Evolutionary conservation across 148 eudicot genomes (phyloP), one percentile per base, ranked within the genome.

Genomic region (Cornus kousa): DNA sequence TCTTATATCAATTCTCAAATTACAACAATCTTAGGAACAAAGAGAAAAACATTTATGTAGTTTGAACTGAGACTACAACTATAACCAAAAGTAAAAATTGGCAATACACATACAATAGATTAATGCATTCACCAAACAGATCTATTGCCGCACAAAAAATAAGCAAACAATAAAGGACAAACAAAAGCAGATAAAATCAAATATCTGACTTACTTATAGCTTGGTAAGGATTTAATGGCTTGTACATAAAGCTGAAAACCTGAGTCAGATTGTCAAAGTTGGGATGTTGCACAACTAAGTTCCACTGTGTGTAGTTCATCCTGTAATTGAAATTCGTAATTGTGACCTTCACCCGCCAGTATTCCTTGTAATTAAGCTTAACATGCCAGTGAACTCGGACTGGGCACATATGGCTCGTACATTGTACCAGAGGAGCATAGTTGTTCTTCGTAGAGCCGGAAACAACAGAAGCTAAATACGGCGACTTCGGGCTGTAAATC

Each of bases 281-380:
- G 70, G 92, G 90, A 71, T 89, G 92, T 73, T 89, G 92, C 57
- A 82, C 86, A 31, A 89, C 90, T 70, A 89, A 40, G 76, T 87
- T 89, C 92, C 92, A 89, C 80, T 77, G 81, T 10, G 90, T 71
- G 24, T 89, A 89, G 80, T 89, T 89, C 92, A 89, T 89, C 82
- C 81, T 67, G 86, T 85, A 87, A 68, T 89, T 87, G 74, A 89
- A 89, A 79, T 89, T 89, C 22, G 90, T 89, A 24, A 89, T 83
- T 0, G 92, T 77, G 72, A 89, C 82, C 78, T 87, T 89, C 23
- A 83, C 90, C 11, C 90, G 77, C 92, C 92, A 89, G 77, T 87
- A 87, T 0, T 87, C 87, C 82, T 89, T 89, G 81, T 87, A 87
- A 65, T 89, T 89, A 43, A 84, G 78, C 74, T 87, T 87, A 22